These are phyloP conservation scores for Aspergillus bombycis DNA, from an alignment of 2,329 filamentous ascomycete genomes.

Conservation along the genomic window DNA sequence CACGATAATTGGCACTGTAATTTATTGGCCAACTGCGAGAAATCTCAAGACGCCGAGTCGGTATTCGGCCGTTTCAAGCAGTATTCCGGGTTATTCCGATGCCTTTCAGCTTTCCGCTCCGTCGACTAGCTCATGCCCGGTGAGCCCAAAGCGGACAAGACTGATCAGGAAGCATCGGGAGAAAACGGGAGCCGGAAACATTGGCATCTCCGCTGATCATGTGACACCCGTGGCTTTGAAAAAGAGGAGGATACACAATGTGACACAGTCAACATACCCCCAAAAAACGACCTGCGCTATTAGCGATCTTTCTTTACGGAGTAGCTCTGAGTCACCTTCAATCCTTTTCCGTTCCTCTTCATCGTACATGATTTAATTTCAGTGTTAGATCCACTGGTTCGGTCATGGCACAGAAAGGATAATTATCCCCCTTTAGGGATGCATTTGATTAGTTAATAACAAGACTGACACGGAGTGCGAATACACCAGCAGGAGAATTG, in stretches of 20 bases:
- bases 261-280: not conserved
- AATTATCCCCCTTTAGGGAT: not conserved
- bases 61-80: conserved; percentile 19
- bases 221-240: conserved; percentile 24
- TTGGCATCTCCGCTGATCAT: conserved; percentile 31
- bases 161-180: conserved; percentile 24
- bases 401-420: not conserved
- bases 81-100: conserved; percentile 27
- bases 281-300: not conserved
- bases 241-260: not conserved
- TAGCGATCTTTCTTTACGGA: not conserved
- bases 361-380: not conserved
- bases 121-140: conserved; percentile 22
- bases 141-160: conserved; percentile 39
- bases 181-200: conserved; percentile 24
- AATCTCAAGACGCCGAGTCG: conserved; percentile 11
- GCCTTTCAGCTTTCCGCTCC: conserved; percentile 18
- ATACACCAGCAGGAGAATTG: not conserved
- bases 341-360: not conserved
- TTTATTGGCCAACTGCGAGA: not conserved
- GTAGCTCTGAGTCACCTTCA: not conserved
- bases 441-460: not conserved
- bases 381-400: not conserved
- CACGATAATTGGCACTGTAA: not conserved
- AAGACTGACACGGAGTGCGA: not conserved